Evolutionary conservation across 306 rosid species (phyloP).

Genomic region (Cicer judaicum): DNA sequence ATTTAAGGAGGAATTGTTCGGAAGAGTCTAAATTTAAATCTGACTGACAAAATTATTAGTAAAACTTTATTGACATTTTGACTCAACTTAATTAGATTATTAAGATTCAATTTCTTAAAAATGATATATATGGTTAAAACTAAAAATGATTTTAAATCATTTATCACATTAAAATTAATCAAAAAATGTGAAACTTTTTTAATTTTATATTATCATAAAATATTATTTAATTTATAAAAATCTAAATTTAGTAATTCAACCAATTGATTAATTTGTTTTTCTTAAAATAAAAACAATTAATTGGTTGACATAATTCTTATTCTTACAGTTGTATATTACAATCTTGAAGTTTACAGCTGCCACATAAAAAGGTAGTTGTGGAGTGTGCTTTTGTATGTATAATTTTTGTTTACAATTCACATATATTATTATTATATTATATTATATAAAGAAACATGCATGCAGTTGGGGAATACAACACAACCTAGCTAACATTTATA

Average conservation of each 20-base stretch:
- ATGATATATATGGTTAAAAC: too few relatives aligned
- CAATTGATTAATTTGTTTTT: neutral
- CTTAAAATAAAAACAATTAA: neutral
- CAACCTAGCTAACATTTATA: conserved; percentile 16
- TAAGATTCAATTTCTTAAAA: too few relatives aligned
- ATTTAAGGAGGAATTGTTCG: too few relatives aligned
- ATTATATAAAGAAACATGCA: neutral
- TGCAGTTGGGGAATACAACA: neutral
- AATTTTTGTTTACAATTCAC: neutral
- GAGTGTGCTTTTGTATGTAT: conserved; percentile 8
- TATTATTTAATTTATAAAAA: neutral
- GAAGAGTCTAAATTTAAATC: too few relatives aligned
- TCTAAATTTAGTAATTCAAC: neutral
- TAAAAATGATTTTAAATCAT: too few relatives aligned
- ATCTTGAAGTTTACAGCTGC: neutral
- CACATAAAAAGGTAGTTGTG: conserved; percentile 43
- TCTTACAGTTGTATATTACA: neutral
- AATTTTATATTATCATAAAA: neutral
- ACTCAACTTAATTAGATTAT: too few relatives aligned
- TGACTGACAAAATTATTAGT: too few relatives aligned
- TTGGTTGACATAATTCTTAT: neutral
- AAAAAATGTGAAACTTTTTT: neutral
- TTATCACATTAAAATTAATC: neutral
- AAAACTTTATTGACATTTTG: accelerated
- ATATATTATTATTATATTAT: neutral